Conservation (phyloP, 768 basidiomycete species). For the Obba rivulosa region DNA sequence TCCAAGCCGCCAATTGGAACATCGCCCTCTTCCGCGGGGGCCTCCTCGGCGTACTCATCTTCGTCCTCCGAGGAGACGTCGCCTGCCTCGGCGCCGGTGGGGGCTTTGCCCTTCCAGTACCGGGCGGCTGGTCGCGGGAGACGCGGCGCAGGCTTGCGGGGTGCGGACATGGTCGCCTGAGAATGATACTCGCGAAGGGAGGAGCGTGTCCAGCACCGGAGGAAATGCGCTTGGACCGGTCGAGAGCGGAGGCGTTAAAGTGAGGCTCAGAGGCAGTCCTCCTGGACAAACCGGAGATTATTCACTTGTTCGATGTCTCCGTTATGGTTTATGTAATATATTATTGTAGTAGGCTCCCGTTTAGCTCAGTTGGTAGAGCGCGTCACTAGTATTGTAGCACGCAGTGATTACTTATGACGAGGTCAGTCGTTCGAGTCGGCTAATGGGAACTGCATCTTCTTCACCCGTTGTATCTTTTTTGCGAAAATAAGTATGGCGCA, state of each 20-base stretch:
- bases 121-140: slow-evolving; percentile 75
- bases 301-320: too few relatives aligned
- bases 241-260: too few relatives aligned
- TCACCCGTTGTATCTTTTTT: too few relatives aligned
- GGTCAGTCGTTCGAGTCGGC: slow-evolving; percentile 66
- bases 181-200: too few relatives aligned
- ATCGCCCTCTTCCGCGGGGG: slow-evolving; percentile 47
- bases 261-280: too few relatives aligned
- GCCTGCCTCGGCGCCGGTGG: slow-evolving; percentile 61
- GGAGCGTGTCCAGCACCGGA: too few relatives aligned
- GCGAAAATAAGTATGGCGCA: too few relatives aligned
- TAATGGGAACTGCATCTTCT: slow-evolving; percentile 25
- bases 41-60: slow-evolving; percentile 48
- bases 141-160: slow-evolving; percentile 70
- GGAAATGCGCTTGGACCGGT: too few relatives aligned
- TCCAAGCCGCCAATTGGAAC: slow-evolving; percentile 56
- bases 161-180: slow-evolving; percentile 7
- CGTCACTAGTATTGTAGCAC: slow-evolving; percentile 53
- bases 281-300: too few relatives aligned
- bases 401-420: slow-evolving; percentile 53
- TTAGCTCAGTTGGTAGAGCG: slow-evolving; percentile 47
- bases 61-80: slow-evolving; percentile 67
- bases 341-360: too few relatives aligned
- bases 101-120: slow-evolving; percentile 89
- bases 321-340: too few relatives aligned